A percentile compares a stretch with the other conserved stretches of the same genome.
Evolutionary conservation across 2,329 filamentous ascomycete species (phyloP).

Genomic region (Talaromyces sp.): DNA sequence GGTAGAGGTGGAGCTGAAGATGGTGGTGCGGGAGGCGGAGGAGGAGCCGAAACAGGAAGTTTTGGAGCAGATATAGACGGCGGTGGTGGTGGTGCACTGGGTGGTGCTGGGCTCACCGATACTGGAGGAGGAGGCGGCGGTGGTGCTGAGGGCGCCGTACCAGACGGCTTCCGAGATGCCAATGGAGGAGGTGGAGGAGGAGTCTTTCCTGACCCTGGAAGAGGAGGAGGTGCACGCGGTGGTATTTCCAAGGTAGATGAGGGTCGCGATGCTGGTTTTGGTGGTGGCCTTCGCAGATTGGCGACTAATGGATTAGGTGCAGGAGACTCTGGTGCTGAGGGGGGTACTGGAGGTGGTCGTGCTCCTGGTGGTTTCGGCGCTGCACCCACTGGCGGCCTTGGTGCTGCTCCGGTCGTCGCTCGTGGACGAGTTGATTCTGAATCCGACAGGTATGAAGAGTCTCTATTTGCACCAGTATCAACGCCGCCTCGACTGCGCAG

Average conservation of each 20-base stretch:
- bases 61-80: conserved; percentile 41
- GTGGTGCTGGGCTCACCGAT: conserved; percentile 44
- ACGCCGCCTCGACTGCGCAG: conserved; percentile 85
- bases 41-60: conserved; percentile 38
- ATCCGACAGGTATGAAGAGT: conserved; percentile 76
- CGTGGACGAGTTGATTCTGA: conserved; percentile 59
- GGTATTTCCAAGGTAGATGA: conserved; percentile 55
- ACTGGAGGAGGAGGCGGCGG: conserved; percentile 42
- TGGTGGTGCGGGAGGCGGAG: conserved; percentile 45
- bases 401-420: conserved; percentile 22
- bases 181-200: conserved; percentile 54
- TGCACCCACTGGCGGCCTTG: conserved; percentile 53
- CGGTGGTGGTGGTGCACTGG: conserved; percentile 45
- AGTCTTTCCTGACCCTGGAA: conserved; percentile 43
- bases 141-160: conserved; percentile 47
- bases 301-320: conserved; percentile 55
- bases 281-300: conserved; percentile 59
- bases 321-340: conserved; percentile 47
- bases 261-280: conserved; percentile 55
- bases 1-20: conserved; percentile 33
- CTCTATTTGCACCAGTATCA: conserved; percentile 71
- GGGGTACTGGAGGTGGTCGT: conserved; percentile 47
- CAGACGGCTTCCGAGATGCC: conserved; percentile 55
- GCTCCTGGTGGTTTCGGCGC: conserved; percentile 57
- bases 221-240: conserved; percentile 69